Evolutionary conservation across 2,329 filamentous ascomycete genomes (phyloP).

Genomic region (Ophiocordyceps polyrhachis-furcata): DNA sequence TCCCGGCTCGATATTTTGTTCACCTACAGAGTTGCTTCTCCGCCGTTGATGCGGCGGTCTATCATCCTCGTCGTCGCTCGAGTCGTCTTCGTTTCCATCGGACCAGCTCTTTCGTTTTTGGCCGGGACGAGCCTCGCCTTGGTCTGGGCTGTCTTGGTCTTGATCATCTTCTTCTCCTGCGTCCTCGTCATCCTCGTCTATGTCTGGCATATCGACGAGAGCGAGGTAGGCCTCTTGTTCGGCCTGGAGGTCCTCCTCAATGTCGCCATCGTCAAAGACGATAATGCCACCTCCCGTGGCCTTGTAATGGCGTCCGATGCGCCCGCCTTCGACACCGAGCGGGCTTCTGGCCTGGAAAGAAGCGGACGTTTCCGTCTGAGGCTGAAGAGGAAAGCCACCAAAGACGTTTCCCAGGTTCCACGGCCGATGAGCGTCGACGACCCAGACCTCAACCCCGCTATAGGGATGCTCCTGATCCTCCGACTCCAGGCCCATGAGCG

Average conservation of each 20-base stretch:
- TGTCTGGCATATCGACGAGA: conserved; percentile 77
- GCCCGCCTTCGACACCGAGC: conserved; percentile 52
- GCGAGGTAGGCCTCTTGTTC: conserved; percentile 73
- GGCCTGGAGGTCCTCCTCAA: conserved; percentile 57
- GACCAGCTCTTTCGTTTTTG: conserved; percentile 70
- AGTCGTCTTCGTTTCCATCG: conserved; percentile 49
- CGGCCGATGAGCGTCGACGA: conserved; percentile 76
- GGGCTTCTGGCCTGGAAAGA: conserved; percentile 33
- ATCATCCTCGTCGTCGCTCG: conserved; percentile 53
- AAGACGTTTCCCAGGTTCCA: conserved; percentile 95
- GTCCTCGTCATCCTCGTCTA: conserved; percentile 60
- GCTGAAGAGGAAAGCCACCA: conserved; percentile 45
- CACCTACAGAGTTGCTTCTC: conserved; percentile 68
- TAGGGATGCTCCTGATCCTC: conserved; percentile 49
- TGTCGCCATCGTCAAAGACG: conserved; percentile 91
- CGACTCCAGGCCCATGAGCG: conserved; percentile 50
- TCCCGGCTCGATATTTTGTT: background rate
- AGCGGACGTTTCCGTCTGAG: conserved; percentile 26
- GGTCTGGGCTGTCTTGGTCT: conserved; percentile 22
- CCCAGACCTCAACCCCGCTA: conserved; percentile 85
- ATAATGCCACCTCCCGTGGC: conserved; percentile 74
- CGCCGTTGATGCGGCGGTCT: conserved; percentile 62
- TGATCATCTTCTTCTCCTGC: conserved; percentile 52
- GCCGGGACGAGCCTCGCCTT: conserved; percentile 24
- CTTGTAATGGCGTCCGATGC: conserved; percentile 52